phyloP scores from a whole-genome alignment of 495 filamentous ascomycete genomes.

The Terfezia claveryi region DNA sequence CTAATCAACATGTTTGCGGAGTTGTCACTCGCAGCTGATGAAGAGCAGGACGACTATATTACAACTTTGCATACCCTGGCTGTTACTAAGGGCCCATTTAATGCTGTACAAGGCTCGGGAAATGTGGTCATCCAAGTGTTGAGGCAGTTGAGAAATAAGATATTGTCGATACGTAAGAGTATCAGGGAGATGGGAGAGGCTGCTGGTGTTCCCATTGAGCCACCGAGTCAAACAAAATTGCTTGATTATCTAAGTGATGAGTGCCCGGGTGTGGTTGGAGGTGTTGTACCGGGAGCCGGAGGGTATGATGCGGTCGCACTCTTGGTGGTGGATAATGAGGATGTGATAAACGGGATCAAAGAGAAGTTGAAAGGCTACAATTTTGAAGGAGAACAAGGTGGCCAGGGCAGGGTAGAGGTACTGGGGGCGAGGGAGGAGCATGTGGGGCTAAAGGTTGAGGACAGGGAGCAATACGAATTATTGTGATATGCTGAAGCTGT shows the following conservation, averaged over 20 bases:
- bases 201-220: slow-evolving; percentile 77
- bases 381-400: slow-evolving; percentile 30
- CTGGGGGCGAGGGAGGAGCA: slow-evolving; percentile 70
- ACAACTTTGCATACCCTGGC: slow-evolving; percentile 6
- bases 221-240: slow-evolving; percentile 58
- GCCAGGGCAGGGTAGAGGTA: slow-evolving; percentile 50
- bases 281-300: slow-evolving; percentile 84
- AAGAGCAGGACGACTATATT: slow-evolving; percentile 20
- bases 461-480: neutral
- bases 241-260: slow-evolving; percentile 44
- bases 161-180: slow-evolving; percentile 25
- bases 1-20: slow-evolving; percentile 39
- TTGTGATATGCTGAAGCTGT: no score
- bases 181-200: slow-evolving; percentile 54
- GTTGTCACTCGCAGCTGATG: slow-evolving; percentile 18
- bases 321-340: slow-evolving; percentile 49
- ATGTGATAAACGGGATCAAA: slow-evolving; percentile 40
- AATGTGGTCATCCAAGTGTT: slow-evolving; percentile 20
- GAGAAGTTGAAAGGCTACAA: slow-evolving; percentile 36
- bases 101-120: slow-evolving; percentile 10
- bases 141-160: slow-evolving; percentile 6
- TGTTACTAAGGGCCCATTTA: neutral
- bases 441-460: slow-evolving; percentile 55
- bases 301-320: slow-evolving; percentile 82
- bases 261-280: slow-evolving; percentile 64